Evolutionary conservation across 2,329 filamentous ascomycete species (phyloP).

Genomic region (Blumeria graminis): DNA sequence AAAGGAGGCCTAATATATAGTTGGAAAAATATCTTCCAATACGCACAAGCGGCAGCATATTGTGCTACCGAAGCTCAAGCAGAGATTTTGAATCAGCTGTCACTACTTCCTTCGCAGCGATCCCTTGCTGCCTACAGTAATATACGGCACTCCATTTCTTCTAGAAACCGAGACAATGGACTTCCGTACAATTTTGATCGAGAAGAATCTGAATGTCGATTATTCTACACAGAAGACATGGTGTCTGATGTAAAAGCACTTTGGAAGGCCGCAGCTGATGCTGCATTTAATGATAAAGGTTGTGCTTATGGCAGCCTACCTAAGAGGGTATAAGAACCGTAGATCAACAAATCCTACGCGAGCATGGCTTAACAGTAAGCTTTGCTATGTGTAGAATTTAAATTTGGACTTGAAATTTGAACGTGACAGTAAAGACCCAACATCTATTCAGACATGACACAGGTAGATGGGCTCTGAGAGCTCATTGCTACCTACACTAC

Average conservation of each 20-base stretch:
- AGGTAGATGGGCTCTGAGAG: no score
- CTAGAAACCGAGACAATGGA: constrained; percentile 13
- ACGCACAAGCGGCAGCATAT: not conserved
- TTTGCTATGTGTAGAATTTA: no score
- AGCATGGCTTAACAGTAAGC: no score
- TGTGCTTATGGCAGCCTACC: constrained; percentile 13
- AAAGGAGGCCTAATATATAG: constrained; percentile 24
- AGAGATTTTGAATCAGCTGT: constrained; percentile 6
- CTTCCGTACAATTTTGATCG: constrained; percentile 34
- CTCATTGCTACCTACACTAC: no score
- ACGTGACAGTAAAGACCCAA: no score
- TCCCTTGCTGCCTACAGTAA: constrained; percentile 18
- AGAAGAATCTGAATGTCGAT: constrained; percentile 33
- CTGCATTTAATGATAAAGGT: constrained; percentile 18
- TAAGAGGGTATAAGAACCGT: no score
- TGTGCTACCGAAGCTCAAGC: constrained; percentile 3
- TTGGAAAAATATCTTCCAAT: constrained; percentile 6
- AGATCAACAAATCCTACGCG: no score
- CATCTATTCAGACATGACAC: no score
- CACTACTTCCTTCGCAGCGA: constrained; percentile 6
- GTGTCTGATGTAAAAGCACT: constrained; percentile 24
- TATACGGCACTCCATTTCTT: constrained; percentile 17
- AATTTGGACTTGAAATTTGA: no score
- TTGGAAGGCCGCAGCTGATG: constrained; percentile 23
- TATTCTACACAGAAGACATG: constrained; percentile 32